A percentile compares a stretch with the other conserved stretches of the same genome.
Conservation (phyloP, 1,284 basidiomycete genomes). For the Rhodotorula sp. region DNA sequence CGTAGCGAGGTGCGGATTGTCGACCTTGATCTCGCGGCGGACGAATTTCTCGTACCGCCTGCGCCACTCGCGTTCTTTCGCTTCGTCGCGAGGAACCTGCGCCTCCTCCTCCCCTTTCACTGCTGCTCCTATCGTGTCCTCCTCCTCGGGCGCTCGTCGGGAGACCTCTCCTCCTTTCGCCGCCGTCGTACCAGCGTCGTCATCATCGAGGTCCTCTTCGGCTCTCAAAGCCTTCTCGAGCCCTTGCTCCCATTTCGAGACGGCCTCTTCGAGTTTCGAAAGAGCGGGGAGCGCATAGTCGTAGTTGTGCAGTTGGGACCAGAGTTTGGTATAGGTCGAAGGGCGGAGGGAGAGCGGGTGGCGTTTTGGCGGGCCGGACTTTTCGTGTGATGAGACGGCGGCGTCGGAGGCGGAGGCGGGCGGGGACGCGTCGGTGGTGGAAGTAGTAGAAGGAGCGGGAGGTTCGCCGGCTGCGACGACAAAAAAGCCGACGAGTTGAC, state of each 20-base stretch:
- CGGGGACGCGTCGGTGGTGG: background rate
- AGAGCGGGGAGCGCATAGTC: slow-evolving; percentile 34
- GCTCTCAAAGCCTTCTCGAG: slow-evolving; percentile 6
- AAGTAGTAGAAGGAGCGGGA: too few species aligned
- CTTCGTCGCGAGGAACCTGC: slow-evolving; percentile 1
- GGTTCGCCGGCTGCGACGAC: slow-evolving; percentile 52
- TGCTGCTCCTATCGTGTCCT: background rate
- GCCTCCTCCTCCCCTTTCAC: slow-evolving; percentile 1
- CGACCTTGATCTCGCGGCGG: slow-evolving; percentile 6
- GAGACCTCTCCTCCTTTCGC: background rate
- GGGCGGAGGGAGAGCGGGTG: slow-evolving; percentile 31
- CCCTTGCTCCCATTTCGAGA: slow-evolving; percentile 23
- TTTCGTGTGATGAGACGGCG: too few species aligned
- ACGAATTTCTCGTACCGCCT: slow-evolving; percentile 1
- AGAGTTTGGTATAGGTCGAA: slow-evolving; percentile 40
- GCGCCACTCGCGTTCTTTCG: slow-evolving; percentile 4
- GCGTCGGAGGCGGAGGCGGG: background rate
- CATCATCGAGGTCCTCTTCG: background rate
- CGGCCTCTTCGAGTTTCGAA: background rate
- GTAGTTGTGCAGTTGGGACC: slow-evolving; percentile 44
- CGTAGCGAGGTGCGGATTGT: background rate
- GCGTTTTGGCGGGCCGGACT: background rate
- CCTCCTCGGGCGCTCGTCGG: background rate
- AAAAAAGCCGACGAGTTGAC: slow-evolving; percentile 85
- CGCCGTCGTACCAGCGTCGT: background rate